These are phyloP conservation scores for Melaleuca quinquenervia DNA, from an alignment of 345 rosid species.

Conservation along the genomic window DNA sequence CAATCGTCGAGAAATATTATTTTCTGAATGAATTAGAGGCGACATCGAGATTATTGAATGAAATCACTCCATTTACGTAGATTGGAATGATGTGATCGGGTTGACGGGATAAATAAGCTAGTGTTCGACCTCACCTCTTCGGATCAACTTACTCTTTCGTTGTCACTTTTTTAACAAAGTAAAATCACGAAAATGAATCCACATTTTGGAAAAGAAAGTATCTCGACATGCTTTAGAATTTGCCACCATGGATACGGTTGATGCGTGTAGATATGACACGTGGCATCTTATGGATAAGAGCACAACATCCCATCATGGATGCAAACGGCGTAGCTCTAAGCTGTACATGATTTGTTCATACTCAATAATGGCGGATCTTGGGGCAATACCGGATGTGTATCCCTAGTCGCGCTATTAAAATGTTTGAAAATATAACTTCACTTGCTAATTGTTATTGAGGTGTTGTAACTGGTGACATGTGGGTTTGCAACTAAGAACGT, in stretches of 20 bases:
- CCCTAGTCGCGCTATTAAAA: accelerated
- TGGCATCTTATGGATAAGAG: not conserved
- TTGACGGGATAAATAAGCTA: not conserved
- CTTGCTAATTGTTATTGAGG: not conserved
- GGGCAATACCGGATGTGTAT: not conserved
- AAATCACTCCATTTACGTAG: not conserved
- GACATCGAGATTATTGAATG: not conserved
- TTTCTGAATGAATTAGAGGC: not conserved
- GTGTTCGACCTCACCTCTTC: not conserved
- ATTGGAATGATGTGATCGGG: not conserved
- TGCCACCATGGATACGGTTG: not conserved
- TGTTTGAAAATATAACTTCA: not conserved
- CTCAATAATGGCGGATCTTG: not conserved
- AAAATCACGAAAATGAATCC: not conserved
- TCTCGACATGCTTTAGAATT: not conserved
- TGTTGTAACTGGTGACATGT: not conserved
- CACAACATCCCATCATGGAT: not conserved
- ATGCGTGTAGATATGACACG: not conserved
- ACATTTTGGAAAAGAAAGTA: not conserved
- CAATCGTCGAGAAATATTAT: too few relatives aligned
- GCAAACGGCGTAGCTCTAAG: not conserved
- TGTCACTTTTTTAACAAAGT: not conserved
- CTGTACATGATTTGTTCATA: not conserved
- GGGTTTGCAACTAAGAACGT: not conserved
- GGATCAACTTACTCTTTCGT: not conserved